Base-by-base conservation (phyloP, 371 early-diverging fungal species). In the Thermomucor indicae-seudaticae region DNA sequence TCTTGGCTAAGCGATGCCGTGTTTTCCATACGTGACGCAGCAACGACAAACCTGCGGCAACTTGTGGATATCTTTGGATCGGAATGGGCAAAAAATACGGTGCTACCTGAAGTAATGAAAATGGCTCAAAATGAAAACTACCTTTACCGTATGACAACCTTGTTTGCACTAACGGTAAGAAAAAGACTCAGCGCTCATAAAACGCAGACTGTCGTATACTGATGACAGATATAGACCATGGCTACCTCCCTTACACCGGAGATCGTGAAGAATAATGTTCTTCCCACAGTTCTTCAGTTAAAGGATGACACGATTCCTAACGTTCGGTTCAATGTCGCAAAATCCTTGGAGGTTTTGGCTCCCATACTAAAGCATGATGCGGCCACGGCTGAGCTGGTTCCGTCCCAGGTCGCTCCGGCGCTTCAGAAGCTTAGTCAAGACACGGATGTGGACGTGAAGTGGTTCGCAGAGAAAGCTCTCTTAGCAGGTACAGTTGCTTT, bases 271-370 rank as follows among this genome's bases (percentile, higher is more conserved):
- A 93, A 93, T 31, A 77, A 80, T 47, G 86, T 97, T 43, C 57
- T 98, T 45, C 96, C 97, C 5, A 87, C 92, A 10, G 84, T 96
- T 30, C 72, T 82, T 47, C 77, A 67, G 40, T 78, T 98, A 37
- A 86, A 85, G 22, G 75, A 81, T 29, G 99, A 98, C 65, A 92
- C 95, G 11, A 96, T 98, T 58, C 97, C 99, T 50, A 98, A 98
- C 69, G 96, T 98, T 58, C 89, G 99, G 43, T 98, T 98, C 83
- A 98, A 98, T 64, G 96, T 95, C 3, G 96, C 96, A 47, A 98
- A 98, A 65, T 84, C 91, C 42, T 72, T 95, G 60, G 93, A 92
- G 65, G 81, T 83, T 4, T 60, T 98, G 61, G 79, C 86, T 24
- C 91, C 89, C n/a, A 78, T 91, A 14, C 75, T 96, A 41, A 78